Conservation (phyloP, 371 early-diverging fungal species). For the Coemansia sp. region DNA sequence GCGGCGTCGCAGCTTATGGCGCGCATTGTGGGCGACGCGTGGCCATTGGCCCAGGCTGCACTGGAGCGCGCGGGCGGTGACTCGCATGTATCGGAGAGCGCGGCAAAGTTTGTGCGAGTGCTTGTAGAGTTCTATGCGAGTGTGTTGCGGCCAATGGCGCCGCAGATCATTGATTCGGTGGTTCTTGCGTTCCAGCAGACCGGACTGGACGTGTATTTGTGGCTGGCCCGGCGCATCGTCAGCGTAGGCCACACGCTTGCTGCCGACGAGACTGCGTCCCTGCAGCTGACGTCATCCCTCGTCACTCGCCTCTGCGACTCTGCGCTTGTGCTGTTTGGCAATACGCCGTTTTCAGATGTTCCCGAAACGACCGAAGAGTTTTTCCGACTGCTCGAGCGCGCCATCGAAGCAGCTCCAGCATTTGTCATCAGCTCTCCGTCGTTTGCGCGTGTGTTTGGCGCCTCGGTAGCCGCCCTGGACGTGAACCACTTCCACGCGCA, state of each 20-base stretch:
- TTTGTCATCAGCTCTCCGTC: conserved; percentile 58
- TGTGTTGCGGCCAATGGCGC: conserved; percentile 59
- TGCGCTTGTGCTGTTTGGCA: conserved; percentile 37
- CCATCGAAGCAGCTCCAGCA: conserved; percentile 59
- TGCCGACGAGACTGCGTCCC: conserved; percentile 42
- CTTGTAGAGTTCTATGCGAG: conserved; percentile 61
- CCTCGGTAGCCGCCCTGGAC: conserved; percentile 61
- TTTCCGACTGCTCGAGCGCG: conserved; percentile 60
- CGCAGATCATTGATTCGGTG: conserved; percentile 58
- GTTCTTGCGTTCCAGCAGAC: conserved; percentile 64
- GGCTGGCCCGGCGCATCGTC: conserved; percentile 64
- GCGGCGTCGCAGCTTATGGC: conserved; percentile 47
- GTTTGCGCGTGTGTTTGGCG: conserved; percentile 62
- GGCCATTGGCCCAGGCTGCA: conserved; percentile 66
- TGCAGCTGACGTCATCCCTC: conserved; percentile 61
- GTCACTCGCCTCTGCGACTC: conserved; percentile 58
- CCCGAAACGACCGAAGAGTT: conserved; percentile 76
- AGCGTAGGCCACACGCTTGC: conserved; percentile 29
- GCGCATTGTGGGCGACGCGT: conserved; percentile 69
- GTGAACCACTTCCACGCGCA: conserved; percentile 65
- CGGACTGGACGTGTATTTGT: conserved; percentile 68
- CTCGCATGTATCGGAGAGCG: conserved; percentile 59
- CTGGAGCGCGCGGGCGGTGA: conserved; percentile 58
- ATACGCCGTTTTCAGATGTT: conserved; percentile 54
- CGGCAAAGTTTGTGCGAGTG: conserved; percentile 66